Evolutionary conservation across 768 basidiomycete genomes (phyloP), one percentile per base, ranked within the genome.

Genomic region (Lyophyllum atratum): DNA sequence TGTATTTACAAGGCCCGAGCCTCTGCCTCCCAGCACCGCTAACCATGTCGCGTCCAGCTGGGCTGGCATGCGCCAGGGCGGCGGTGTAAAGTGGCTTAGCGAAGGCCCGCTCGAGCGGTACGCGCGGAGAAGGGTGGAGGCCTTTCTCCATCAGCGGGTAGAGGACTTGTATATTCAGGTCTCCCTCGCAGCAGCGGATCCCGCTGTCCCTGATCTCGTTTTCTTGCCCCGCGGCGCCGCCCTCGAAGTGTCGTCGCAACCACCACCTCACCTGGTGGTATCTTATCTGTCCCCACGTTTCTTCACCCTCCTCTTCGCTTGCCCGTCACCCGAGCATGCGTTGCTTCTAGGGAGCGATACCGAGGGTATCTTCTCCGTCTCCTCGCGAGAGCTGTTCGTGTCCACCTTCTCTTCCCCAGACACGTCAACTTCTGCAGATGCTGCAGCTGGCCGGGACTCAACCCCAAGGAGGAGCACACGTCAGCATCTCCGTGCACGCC

Each of bases 1-100:
- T 51, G 80, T 89, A 0, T 86, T 76, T 60, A 73, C 80, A 24
- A 74, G 86, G 10, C 87, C 87, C 0, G 86, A 86, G 52, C 85
- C 85, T 1, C 63, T 71, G 24, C 77, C 79, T 15, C 59, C 54
- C 14, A 15, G 34, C 3, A 40, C 61, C 51, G 58, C 69, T 44
- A 45, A 64, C 37, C 6, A 57, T 63, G 67, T n/a, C 68, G 74
- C 25, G 49, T 80, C 34, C 72, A 70, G 39, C 34, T 40, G 44
- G 31, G 46, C 33, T 17, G 53, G 48, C 14, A 22, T 39, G 22
- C 49, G 37, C 4, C 37, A 55, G 11, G 64, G 64, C 8, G 76
- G 72, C 19, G 76, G 76, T 17, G 67, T 77, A 0, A 71, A 71
- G 33, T 78, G 74, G 72, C 62, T 73, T 1, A 52, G 58, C 0